Percentiles rank a stretch among this genome's conserved stretches.
Evolutionary conservation across 331 rosid genomes (phyloP).

Genomic region (Malus hybrid): DNA sequence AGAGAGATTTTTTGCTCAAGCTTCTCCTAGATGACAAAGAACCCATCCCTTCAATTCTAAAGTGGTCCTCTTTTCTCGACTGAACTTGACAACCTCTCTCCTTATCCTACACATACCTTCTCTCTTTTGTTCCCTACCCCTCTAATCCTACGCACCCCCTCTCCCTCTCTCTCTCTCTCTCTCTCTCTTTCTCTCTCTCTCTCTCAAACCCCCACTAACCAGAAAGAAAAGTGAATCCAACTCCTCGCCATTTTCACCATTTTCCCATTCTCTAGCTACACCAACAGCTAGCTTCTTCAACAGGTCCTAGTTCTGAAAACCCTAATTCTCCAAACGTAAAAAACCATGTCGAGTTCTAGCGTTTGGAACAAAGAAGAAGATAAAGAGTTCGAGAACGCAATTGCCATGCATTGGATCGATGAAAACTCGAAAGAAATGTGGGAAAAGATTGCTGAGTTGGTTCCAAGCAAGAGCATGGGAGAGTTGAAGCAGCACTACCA

Average conservation of each 20-base stretch:
- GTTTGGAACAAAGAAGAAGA: conserved; percentile 90
- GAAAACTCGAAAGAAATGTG: conserved; percentile 56
- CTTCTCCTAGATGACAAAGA: conserved; percentile 50
- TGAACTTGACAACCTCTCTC: conserved; percentile 56
- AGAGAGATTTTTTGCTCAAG: not conserved
- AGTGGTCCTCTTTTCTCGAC: conserved; percentile 63
- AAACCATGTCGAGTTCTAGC: conserved; percentile 57
- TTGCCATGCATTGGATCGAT: conserved; percentile 77
- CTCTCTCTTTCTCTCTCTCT: conserved; percentile 6
- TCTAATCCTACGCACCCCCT: conserved; percentile 55
- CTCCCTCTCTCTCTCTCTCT: not conserved
- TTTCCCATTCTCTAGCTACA: conserved; percentile 27
- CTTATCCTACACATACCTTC: conserved; percentile 42
- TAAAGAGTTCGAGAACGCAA: conserved; percentile 79
- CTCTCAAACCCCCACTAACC: conserved; percentile 16
- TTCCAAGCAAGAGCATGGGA: conserved; percentile 63
- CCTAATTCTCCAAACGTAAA: not conserved
- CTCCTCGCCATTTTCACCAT: not conserved
- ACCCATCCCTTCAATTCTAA: conserved; percentile 59
- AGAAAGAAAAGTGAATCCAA: not conserved
- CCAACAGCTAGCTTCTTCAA: not conserved
- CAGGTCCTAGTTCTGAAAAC: not conserved
- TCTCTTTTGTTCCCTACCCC: conserved; percentile 14
- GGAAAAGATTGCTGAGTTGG: conserved; percentile 73
- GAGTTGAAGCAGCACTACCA: conserved; percentile 75